Evolutionary conservation across 2,329 filamentous ascomycete species (phyloP), one percentile per base, ranked within the genome.

Genomic region (Fusarium nisikadoi): DNA sequence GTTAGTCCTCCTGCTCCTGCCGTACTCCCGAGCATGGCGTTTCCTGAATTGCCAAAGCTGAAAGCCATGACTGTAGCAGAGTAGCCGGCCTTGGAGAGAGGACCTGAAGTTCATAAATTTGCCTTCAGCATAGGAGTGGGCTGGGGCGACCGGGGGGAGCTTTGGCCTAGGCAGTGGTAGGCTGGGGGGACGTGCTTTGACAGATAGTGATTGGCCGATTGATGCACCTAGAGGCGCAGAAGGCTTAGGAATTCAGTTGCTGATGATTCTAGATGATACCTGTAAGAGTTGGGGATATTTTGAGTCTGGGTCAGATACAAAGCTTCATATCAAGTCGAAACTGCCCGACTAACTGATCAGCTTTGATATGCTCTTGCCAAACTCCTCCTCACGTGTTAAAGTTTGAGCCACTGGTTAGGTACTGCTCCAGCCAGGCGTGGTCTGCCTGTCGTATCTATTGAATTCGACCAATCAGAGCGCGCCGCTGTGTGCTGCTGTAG

Each of bases 41-140:
- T 84, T 60, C 81, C 82, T 61, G 85, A 80, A 75, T 82, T 87
- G 70, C 81, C 84, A 80, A 91, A 91, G 80, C 86, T 85, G 81
- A 93, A 93, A 62, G 91, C 89, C 91, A 94, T 91, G 74, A 80
- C 79, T 79, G 80, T 80, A 74, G 79, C 78, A 75, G 81, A 76
- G 74, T 81, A 80, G 71, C 79, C 80, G 75, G 76, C 79, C 68
- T 75, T 74, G 43, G 47, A 70, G 57, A 73, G 64, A 69, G 70
- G 60, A 71, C 71, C 69, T 59, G 67, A 72, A 75, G 69, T 75
- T 80, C 72, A 78, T 76, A 62, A 75, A 77, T 75, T 77, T 72
- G 68, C 54, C 65, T 62, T 73, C 69, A 58, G 71, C 75, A 76
- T 75, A 73, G 63, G 71, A 70, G 65, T 70, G 63, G 67, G 49